phyloP scores from a whole-genome alignment of 2,329 filamentous ascomycete genomes.

The Tolypocladium endophyticum region DNA sequence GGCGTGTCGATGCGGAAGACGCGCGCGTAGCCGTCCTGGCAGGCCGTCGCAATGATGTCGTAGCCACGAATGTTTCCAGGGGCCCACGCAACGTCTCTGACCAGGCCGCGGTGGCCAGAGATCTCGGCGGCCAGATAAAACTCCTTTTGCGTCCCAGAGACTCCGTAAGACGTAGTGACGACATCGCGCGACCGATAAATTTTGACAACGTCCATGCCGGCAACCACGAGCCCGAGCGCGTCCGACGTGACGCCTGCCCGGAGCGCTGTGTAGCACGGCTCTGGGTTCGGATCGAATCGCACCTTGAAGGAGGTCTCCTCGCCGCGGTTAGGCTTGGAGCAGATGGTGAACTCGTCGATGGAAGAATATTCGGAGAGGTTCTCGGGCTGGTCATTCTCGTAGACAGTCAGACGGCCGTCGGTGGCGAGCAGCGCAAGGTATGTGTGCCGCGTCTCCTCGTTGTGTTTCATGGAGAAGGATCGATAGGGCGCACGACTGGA shows the following conservation, averaged over 20 bases:
- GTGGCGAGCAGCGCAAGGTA: constrained; percentile 78
- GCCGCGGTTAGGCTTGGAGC: constrained; percentile 59
- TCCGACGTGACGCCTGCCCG: constrained; percentile 73
- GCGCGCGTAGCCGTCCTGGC: constrained; percentile 80
- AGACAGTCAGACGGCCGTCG: constrained; percentile 69
- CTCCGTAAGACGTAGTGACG: constrained; percentile 38
- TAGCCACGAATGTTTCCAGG: constrained; percentile 83
- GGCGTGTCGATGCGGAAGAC: constrained; percentile 74
- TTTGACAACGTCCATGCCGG: constrained; percentile 72
- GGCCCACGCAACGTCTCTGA: constrained; percentile 86
- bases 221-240: constrained; percentile 71
- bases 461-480: constrained; percentile 75
- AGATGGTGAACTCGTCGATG: constrained; percentile 68
- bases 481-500: constrained; percentile 55
- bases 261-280: constrained; percentile 68
- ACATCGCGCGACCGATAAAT: constrained; percentile 68
- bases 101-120: constrained; percentile 60
- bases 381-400: constrained; percentile 79
- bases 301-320: constrained; percentile 84
- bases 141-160: constrained; percentile 51
- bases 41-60: constrained; percentile 83
- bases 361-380: constrained; percentile 65
- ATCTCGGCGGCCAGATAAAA: constrained; percentile 81
- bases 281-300: constrained; percentile 77
- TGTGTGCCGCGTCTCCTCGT: constrained; percentile 69